A percentile compares a stretch with the other conserved stretches of the same genome.
Evolutionary conservation across 345 rosid genomes (phyloP).

Genomic region (Aquilaria sinensis): DNA sequence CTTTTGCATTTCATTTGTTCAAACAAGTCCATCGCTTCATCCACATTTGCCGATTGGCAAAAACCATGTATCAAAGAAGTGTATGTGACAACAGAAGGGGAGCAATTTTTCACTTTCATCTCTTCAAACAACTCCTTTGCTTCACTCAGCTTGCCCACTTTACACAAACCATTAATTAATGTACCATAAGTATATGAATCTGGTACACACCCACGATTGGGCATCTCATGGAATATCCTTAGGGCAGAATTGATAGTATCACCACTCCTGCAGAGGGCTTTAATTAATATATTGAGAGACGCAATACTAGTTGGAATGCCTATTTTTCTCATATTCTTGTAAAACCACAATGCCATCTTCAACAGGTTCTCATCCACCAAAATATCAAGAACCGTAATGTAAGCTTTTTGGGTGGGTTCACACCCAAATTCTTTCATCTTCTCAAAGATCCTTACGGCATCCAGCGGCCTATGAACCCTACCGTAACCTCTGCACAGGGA

Average conservation of each 20-base stretch:
- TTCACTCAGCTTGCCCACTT: constrained; percentile 50
- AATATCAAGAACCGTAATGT: constrained; percentile 53
- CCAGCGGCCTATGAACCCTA: constrained; percentile 66
- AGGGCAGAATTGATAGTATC: constrained; percentile 64
- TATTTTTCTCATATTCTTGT: constrained; percentile 56
- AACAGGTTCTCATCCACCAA: constrained; percentile 79
- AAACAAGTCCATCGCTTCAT: constrained; percentile 58
- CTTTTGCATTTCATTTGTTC: constrained; percentile 69
- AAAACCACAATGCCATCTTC: constrained; percentile 57
- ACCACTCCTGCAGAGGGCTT: constrained; percentile 70
- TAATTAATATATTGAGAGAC: constrained; percentile 80
- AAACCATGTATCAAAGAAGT: constrained; percentile 68
- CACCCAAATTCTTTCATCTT: constrained; percentile 64
- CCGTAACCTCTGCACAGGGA: constrained; percentile 73
- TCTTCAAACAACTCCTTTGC: constrained; percentile 66
- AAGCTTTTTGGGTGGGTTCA: constrained; percentile 47
- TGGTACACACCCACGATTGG: constrained; percentile 53
- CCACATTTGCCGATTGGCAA: constrained; percentile 46
- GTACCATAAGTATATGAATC: constrained; percentile 93
- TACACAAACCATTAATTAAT: constrained; percentile 76
- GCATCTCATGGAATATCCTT: constrained; percentile 76
- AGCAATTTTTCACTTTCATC: constrained; percentile 68
- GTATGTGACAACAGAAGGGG: constrained; percentile 80
- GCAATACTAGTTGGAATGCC: constrained; percentile 54
- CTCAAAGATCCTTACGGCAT: constrained; percentile 60